phyloP scores from a whole-genome alignment of 2,329 filamentous ascomycete genomes.

The Rhynchosporium agropyri region DNA sequence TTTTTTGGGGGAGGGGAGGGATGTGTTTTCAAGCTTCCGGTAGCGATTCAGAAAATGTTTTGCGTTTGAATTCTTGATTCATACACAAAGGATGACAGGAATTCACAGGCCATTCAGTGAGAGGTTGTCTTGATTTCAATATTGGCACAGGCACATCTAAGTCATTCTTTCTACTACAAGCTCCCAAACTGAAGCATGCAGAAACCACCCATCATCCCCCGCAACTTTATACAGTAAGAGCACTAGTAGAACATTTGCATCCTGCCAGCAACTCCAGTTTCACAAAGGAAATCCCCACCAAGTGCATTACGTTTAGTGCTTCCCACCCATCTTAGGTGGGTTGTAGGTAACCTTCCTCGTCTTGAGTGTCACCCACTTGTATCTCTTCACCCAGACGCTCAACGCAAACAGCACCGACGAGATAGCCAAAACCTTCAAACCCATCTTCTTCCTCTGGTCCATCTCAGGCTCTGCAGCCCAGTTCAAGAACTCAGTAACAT shows the following conservation, averaged over 20 bases:
- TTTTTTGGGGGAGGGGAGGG: not conserved
- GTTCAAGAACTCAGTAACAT: slow-evolving; percentile 98
- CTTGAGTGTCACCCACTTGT: slow-evolving; percentile 98
- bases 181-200: slow-evolving; percentile 36
- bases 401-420: slow-evolving; percentile 78
- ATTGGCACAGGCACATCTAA: slow-evolving; percentile 42
- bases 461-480: slow-evolving; percentile 99
- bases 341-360: slow-evolving; percentile 90
- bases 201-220: slow-evolving; percentile 23
- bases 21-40: not conserved
- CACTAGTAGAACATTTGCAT: slow-evolving; percentile 43
- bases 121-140: slow-evolving; percentile 28
- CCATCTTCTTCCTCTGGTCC: slow-evolving; percentile 99
- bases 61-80: too few species aligned
- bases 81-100: not conserved
- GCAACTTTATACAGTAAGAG: slow-evolving; percentile 40
- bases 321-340: slow-evolving; percentile 57
- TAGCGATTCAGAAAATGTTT: too few species aligned
- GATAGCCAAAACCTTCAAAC: slow-evolving; percentile 90
- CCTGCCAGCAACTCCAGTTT: slow-evolving; percentile 25
- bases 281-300: slow-evolving; percentile 35
- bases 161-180: slow-evolving; percentile 30
- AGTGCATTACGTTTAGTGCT: slow-evolving; percentile 31
- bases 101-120: slow-evolving; percentile 1
- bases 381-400: slow-evolving; percentile 98